Percentiles rank a stretch among this genome's conserved stretches.
Evolutionary conservation across 164 flowering plant species (phyloP).

Genomic region (Dillenia turbinata): DNA sequence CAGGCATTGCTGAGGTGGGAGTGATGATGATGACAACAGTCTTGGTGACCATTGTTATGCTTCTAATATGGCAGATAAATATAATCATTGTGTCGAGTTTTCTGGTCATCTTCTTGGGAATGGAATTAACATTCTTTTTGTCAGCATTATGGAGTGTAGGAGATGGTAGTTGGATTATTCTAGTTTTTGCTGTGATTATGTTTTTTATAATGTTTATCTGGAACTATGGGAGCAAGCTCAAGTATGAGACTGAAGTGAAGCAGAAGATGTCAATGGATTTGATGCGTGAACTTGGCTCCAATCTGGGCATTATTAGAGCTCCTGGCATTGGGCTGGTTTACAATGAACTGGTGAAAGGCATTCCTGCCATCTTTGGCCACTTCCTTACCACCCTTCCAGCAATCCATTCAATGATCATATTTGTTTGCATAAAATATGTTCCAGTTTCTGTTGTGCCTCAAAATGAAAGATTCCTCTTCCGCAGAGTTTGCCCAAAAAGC

Average conservation of each 20-base stretch:
- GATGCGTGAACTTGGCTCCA: slow-evolving; percentile 75
- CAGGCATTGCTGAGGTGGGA: slow-evolving; percentile 95
- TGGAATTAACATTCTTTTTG: slow-evolving; percentile 80
- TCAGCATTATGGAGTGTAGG: slow-evolving; percentile 79
- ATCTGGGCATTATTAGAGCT: slow-evolving; percentile 91
- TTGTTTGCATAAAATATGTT: slow-evolving; percentile 94
- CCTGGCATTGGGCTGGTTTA: slow-evolving; percentile 96
- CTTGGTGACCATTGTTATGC: slow-evolving; percentile 88
- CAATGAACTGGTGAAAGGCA: slow-evolving; percentile 88
- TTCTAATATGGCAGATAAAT: slow-evolving; percentile 98
- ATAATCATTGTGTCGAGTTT: slow-evolving; percentile 66
- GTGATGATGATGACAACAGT: slow-evolving; percentile 96
- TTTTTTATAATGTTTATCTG: slow-evolving; percentile 86
- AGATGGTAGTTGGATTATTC: slow-evolving; percentile 96
- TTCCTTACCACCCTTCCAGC: slow-evolving; percentile 96
- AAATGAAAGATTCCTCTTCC: slow-evolving; percentile 88
- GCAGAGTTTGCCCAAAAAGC: slow-evolving; percentile 81
- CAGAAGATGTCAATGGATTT: slow-evolving; percentile 86
- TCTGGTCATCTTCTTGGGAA: slow-evolving; percentile 66
- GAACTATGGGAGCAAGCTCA: slow-evolving; percentile 98
- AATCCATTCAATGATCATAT: slow-evolving; percentile 92
- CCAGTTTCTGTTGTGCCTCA: slow-evolving; percentile 98
- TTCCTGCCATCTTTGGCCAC: slow-evolving; percentile 97
- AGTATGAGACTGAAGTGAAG: slow-evolving; percentile 94
- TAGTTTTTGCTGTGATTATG: slow-evolving; percentile 73